Base-by-base conservation (phyloP, 2,329 filamentous ascomycete species). In the Cladophialophora immunda region DNA sequence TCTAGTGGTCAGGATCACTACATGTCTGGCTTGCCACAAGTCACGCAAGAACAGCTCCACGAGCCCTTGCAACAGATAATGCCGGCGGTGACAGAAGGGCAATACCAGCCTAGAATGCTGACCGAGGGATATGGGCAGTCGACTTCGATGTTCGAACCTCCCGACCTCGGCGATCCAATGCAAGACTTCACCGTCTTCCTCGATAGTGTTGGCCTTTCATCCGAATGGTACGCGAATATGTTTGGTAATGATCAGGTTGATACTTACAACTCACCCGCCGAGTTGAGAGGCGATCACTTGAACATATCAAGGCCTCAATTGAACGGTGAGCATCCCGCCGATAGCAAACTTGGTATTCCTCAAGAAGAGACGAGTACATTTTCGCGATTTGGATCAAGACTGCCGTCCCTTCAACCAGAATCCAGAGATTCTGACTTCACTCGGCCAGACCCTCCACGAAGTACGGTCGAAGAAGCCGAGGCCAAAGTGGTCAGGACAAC, bases 171-270 rank as follows among this genome's bases (percentile, higher is more conserved):
- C 2, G 81, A 83, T 65, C 81, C 81, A 1, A 81, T 83, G 54
- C 81, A 83, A 68, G 81, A 83, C 69, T 83, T 83, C 63, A 81
- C 80, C 0, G 78, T 81, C 52, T 83, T 83, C 62, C 71, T 83
- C 38, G 81, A 83, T 68, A 82, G 81, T 65, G 81, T 83, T n/a
- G 81, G 81, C 8, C 73, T 83, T 17, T 82, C 81, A 0, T 82
- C 81, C 6, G 81, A 83, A 69, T 83, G 81, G 81, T 80, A 83
- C 68, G 81, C 81, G 0, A 81, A 80, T 5, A 78, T 83, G 56
- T 82, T 83, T 70, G 71, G 70, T 66, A 66, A 71, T 65, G 69
- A 73, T 59, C 71, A 68, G 45, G 66, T 80, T 77, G 36, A 78
- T 75, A 11, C 76, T 78, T 58, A 80, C 80, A 71, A 69, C 67